Base-by-base conservation (phyloP, 257 asterid species). In the Plantago ovata region DNA sequence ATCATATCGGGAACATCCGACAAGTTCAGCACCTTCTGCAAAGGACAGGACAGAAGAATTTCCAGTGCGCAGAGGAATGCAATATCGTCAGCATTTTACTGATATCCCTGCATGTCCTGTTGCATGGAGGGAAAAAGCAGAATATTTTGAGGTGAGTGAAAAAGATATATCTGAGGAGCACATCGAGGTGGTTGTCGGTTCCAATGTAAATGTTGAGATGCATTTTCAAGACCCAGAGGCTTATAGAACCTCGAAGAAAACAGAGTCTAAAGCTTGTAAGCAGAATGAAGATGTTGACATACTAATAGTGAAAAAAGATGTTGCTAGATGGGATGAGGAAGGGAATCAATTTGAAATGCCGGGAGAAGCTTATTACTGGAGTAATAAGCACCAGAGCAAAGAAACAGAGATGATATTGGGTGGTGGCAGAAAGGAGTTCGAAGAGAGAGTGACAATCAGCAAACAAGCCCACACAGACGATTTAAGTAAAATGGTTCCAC, bases 41-140 rank as follows among this genome's bases (percentile, higher is more conserved):
- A 70, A 71, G 63, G 81, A 69, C 36, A 70, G 58, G 54, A 56
- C 55, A 7, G 42, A 69, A 64, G 69, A 47, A 41, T 57, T 49
- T 61, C 56, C 83, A 49, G 81, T 56, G 64, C 58, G 64, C 60
- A 39, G 33, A 53, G 75, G 67, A 52, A 56, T 53, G 18, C 73
- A 70, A 61, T 46, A 61, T 33, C 28, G n/a, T 54, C 45, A 48
- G 65, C 63, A 40, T 50, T 59, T 58, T 53, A 55, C 67, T 32
- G 76, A 67, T 64, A 71, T 64, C 47, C 60, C 69, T 66, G 58
- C 50, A 19, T 67, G 65, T 21, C 62, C 57, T 67, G 81, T 70
- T 69, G 82, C 85, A 51, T 83, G 98, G 95, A 78, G 72, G 74
- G 89, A 81, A 71, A 84, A 53, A 56, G 69, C 68, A 0, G 91